Evolutionary conservation across 805 yeast species (phyloP).

Genomic region (Crinitomyces ghanaensis): DNA sequence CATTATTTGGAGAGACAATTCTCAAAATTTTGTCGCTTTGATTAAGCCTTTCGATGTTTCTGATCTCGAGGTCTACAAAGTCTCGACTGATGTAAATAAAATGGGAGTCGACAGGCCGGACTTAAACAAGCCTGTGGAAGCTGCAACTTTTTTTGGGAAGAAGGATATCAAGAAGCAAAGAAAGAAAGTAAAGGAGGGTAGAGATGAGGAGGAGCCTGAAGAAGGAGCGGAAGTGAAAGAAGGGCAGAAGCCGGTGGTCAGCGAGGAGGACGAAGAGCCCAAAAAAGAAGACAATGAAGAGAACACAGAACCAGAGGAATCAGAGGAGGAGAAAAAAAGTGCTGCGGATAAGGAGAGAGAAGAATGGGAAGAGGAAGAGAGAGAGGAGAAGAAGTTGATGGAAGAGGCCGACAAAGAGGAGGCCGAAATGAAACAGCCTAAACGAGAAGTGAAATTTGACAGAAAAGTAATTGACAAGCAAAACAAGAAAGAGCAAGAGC

Average conservation of each 20-base stretch:
- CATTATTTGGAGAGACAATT: constrained; percentile 13
- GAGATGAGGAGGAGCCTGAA: no score
- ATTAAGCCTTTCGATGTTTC: constrained; percentile 30
- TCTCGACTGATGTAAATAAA: constrained; percentile 54
- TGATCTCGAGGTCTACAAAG: constrained; percentile 42
- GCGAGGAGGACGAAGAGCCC: not conserved
- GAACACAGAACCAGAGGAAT: not conserved
- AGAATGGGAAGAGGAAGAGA: not conserved
- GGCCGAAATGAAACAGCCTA: no score
- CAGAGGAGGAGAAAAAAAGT: not conserved
- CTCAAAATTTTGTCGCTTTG: constrained; percentile 28
- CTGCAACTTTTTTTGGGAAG: no score
- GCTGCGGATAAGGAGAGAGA: not conserved
- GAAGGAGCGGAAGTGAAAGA: not conserved
- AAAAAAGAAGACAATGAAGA: not conserved
- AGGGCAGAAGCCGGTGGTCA: not conserved
- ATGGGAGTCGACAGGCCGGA: constrained; percentile 36
- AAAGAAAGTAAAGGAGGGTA: no score
- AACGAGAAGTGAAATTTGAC: no score
- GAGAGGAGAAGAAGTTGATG: not conserved
- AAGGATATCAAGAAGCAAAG: no score
- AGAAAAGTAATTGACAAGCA: no score
- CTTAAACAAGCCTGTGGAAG: constrained; percentile 25
- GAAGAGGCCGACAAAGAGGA: not conserved
- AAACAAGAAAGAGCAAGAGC: not conserved